Evolutionary conservation across 176 grass and related monocot genomes (phyloP).

Genomic region (Saccharum spontaneum): DNA sequence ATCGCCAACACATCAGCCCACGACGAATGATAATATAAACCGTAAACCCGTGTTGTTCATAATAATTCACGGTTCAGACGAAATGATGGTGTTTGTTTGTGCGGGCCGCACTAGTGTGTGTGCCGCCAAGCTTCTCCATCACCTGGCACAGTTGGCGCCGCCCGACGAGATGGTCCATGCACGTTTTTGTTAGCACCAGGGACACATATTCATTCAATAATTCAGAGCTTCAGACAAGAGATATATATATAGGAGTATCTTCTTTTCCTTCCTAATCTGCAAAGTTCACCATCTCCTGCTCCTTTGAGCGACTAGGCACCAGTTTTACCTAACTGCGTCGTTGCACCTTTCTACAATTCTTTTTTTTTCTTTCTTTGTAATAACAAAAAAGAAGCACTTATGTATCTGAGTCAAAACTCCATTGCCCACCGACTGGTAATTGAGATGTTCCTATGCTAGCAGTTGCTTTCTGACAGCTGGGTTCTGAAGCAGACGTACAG

Average conservation of each 20-base stretch:
- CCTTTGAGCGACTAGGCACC: not conserved
- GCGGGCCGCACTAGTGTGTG: not conserved
- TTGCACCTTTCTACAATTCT: not conserved
- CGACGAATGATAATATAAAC: not conserved
- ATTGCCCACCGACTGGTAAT: not conserved
- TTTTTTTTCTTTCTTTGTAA: not conserved
- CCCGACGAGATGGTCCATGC: not conserved
- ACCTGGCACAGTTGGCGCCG: not conserved
- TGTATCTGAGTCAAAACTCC: not conserved
- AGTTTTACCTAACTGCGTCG: not conserved
- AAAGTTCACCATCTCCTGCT: not conserved
- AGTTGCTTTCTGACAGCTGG: not conserved
- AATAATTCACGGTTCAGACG: not conserved
- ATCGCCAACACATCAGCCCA: no score
- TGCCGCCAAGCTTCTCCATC: not conserved
- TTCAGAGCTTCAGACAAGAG: not conserved
- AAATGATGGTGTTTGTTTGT: not conserved
- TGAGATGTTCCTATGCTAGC: not conserved
- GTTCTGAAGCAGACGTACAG: not conserved
- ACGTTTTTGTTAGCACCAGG: not conserved
- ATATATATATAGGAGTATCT: not conserved
- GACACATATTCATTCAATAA: not conserved
- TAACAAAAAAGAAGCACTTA: not conserved
- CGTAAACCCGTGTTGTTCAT: not conserved
- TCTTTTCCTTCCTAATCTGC: not conserved